Evolutionary conservation across 768 basidiomycete species (phyloP), one percentile per base, ranked within the genome.

Genomic region (Lactarius psammicola): DNA sequence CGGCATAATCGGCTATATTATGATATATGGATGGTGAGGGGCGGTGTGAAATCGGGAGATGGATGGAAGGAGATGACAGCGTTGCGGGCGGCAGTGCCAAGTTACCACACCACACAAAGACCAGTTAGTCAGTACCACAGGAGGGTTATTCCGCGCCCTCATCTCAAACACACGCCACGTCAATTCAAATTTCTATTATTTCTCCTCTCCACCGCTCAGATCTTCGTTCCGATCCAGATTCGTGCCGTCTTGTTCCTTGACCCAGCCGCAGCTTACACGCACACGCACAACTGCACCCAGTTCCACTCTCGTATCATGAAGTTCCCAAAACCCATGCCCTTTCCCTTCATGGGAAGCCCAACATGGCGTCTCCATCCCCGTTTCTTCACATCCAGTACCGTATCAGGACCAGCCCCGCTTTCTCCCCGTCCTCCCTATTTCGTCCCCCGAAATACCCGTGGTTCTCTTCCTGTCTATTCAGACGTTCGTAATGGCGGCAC

Each of bases 401-500:
- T 33, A 57, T 57, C 65, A 28, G 40, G 34, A 7, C 55, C 56
- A 2, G 26, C 60, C 60, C n/a, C 65, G 38, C 46, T 55, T 49
- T 38, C 60, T 42, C 60, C 62, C 23, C 65, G 23, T 60, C 72
- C 62, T 33, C 71, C 76, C 20, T 93, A 90, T 76, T 83, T 82
- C 67, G 79, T 93, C 54, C 82, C 84, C 26, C 84, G 90, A 67
- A 92, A 89, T 75, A 74, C 82, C 56, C 80, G 80, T 58, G 87
- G 88, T 36, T 82, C 83, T 56, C 80, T 92, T 34, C 90, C 90
- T 53, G 88, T 93, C 30, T 91, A 91, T 74, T 83, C 87, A 33
- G 88, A 92, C 73, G 73, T 89, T 54, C 85, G 87, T 68, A 90
- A 88, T 73, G 84, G 76, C 34, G 83, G 87, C 65, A 82, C 85